Base-by-base conservation (phyloP, 2,329 filamentous ascomycete genomes). In the Colletotrichum cordylinicola region DNA sequence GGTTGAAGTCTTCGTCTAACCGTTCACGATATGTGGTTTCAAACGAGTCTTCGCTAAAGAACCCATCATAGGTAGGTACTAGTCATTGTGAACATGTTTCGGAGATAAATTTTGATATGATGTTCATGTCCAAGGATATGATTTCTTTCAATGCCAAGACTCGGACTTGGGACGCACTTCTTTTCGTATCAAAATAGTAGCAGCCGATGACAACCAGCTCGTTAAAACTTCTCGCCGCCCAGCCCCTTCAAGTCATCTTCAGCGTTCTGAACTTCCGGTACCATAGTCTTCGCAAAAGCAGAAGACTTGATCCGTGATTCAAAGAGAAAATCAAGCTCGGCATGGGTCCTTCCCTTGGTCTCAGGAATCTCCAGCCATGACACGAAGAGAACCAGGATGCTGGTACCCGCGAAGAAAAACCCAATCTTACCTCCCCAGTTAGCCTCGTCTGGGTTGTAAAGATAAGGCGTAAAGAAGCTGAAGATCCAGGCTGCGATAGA, bases 401-500 rank as follows among this genome's bases (percentile, higher is more conserved):
- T 66, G 2, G 56, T 24, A 5, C 72, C 75, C 7, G 24, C 52
- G 10, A 67, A 72, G 35, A 77, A 68, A 24, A 72, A 75, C 16
- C 64, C 68, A 2, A 78, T 71, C 48, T 79, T 80, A 12, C 75
- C 79, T 8, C 78, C 72, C 80, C 77, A 80, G 33, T 78, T 75
- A 15, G 71, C 77, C 4, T 71, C 72, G n/a, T 77, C 76, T 2
- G 39, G 24, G n/a, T 75, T 72, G n/a, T 67, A 55, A 4, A 67
- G 39, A 31, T 72, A 68, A 2, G 78, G 77, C 9, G 62, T 71
- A 15, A 71, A 66, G n/a, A 72, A 62, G 29, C 29, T 56, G 27
- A 72, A 68, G 21, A 58, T 33, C 56, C 33, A 65, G 33, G 56
- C 29, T 6, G 33, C 48, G 6, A 75, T 29, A 12, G 55, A 67